Evolutionary conservation across 441 rosid genomes (phyloP).

Genomic region (Erysimum cheiri): DNA sequence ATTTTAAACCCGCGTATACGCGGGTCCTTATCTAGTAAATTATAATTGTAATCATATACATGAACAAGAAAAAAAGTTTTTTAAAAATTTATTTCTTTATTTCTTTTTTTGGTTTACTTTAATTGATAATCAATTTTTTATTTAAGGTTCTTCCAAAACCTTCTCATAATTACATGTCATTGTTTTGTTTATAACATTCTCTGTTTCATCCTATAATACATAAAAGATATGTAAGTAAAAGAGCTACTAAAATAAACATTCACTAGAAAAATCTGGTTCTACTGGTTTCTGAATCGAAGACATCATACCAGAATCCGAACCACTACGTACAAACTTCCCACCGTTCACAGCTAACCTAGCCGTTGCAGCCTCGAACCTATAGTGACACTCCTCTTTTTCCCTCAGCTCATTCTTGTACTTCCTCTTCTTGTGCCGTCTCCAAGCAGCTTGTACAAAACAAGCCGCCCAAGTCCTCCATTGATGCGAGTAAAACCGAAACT

Average conservation of each 20-base stretch:
- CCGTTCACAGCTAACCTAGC: slow-evolving; percentile 48
- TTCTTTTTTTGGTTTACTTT: too few species aligned
- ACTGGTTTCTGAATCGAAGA: slow-evolving; percentile 70
- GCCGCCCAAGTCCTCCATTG: slow-evolving; percentile 84
- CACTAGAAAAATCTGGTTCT: slow-evolving; percentile 80
- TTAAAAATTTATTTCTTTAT: not conserved
- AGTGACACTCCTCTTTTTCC: slow-evolving; percentile 52
- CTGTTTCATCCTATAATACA: not conserved
- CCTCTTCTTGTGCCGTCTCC: slow-evolving; percentile 58
- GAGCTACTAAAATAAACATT: slow-evolving; percentile 38
- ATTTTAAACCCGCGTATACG: too few species aligned
- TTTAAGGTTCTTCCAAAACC: not conserved
- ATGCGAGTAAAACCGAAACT: slow-evolving; percentile 71
- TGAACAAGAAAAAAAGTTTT: too few species aligned
- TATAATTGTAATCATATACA: too few species aligned
- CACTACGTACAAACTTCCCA: slow-evolving; percentile 54
- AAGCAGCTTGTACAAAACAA: slow-evolving; percentile 67
- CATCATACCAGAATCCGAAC: slow-evolving; percentile 54
- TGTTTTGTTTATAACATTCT: not conserved
- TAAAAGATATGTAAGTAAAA: not conserved
- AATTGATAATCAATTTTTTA: not conserved
- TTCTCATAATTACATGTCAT: not conserved
- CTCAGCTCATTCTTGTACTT: slow-evolving; percentile 59
- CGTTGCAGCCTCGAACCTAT: slow-evolving; percentile 37
- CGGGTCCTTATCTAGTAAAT: too few species aligned